phyloP scores from a whole-genome alignment of 2,329 filamentous ascomycete species.

The Grosmannia clavigera region DNA sequence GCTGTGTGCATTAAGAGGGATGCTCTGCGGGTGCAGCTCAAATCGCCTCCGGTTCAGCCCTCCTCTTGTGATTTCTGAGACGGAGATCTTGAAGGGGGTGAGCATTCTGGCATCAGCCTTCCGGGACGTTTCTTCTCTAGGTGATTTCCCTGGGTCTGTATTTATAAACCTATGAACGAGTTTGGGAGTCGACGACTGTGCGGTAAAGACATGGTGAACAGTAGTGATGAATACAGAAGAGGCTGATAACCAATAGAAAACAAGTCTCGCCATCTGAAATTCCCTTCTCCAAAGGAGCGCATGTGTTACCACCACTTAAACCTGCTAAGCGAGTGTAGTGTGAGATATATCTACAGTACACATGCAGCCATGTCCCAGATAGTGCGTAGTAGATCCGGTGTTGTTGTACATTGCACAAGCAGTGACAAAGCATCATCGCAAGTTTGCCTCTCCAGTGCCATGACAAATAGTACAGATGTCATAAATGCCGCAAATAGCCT shows the following conservation, averaged over 20 bases:
- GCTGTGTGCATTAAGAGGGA: not conserved
- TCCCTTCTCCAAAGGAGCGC: too few species aligned
- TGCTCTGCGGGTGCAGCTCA: constrained; percentile 1
- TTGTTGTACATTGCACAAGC: not conserved
- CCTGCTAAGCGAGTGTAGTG: too few species aligned
- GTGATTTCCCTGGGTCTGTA: not conserved
- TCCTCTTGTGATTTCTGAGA: constrained; percentile 1
- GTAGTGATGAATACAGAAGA: too few species aligned
- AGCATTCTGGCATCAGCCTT: constrained; percentile 1
- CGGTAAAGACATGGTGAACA: too few species aligned
- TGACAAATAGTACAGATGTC: not conserved
- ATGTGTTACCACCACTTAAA: too few species aligned
- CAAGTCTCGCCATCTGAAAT: too few species aligned
- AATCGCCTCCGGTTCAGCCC: constrained; percentile 4
- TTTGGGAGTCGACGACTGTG: too few species aligned
- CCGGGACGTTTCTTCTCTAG: not conserved
- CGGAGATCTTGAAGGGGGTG: not conserved
- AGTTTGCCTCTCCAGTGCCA: not conserved
- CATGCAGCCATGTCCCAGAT: too few species aligned
- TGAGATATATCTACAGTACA: too few species aligned
- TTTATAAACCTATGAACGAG: not conserved
- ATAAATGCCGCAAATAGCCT: not conserved
- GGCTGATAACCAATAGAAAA: too few species aligned
- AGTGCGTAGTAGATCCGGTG: too few species aligned
- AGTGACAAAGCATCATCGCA: not conserved